A percentile compares a stretch with the other conserved stretches of the same genome.
phyloP scores from a whole-genome alignment of 2,329 filamentous ascomycete species.

The Colletotrichum destructivum region DNA sequence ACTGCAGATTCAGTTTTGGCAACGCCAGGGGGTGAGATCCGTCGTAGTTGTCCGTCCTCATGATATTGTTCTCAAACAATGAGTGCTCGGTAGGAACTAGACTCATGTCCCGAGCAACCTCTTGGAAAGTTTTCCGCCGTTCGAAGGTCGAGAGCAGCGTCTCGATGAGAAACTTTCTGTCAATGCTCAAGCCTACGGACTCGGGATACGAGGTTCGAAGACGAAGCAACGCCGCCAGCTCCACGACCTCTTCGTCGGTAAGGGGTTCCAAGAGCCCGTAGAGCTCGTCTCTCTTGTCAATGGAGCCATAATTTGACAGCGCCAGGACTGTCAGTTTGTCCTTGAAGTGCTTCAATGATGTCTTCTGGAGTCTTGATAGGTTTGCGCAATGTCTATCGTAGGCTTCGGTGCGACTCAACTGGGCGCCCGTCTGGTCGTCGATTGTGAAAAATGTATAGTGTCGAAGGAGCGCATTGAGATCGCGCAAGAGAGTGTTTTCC shows the following conservation, averaged over 20 bases:
- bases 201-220: conserved; percentile 87
- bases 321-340: conserved; percentile 93
- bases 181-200: conserved; percentile 73
- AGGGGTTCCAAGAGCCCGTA: conserved; percentile 81
- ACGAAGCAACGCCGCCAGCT: conserved; percentile 80
- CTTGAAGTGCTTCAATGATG: conserved; percentile 85
- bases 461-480: conserved; percentile 83
- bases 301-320: conserved; percentile 91
- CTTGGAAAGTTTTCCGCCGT: conserved; percentile 85
- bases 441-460: conserved; percentile 93
- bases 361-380: conserved; percentile 84
- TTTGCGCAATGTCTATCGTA: conserved; percentile 85
- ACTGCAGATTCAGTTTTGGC: conserved; percentile 95
- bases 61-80: conserved; percentile 84
- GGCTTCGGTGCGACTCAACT: conserved; percentile 79
- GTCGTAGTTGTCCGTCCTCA: conserved; percentile 89
- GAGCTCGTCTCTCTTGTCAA: conserved; percentile 85
- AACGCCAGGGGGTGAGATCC: conserved; percentile 89
- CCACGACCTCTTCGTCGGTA: conserved; percentile 79
- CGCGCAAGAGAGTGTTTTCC: conserved; percentile 82
- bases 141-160: conserved; percentile 83
- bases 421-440: conserved; percentile 89
- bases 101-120: conserved; percentile 78
- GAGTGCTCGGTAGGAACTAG: conserved; percentile 87
- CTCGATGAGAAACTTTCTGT: conserved; percentile 78